Evolutionary conservation across 495 filamentous ascomycete genomes (phyloP).

Genomic region (Xanthoparmelia taractica): DNA sequence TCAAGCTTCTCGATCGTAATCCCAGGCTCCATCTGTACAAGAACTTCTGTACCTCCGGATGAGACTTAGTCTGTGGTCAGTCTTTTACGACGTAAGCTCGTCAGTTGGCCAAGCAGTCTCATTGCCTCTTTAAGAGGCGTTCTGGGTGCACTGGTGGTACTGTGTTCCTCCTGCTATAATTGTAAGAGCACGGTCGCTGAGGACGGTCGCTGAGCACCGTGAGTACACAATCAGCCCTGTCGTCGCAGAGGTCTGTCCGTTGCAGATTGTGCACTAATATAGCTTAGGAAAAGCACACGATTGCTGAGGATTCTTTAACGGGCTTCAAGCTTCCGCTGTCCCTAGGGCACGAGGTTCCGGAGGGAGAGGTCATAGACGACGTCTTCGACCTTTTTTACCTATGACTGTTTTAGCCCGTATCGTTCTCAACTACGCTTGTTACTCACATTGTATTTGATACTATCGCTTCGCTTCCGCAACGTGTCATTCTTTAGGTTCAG

Average conservation of each 20-base stretch:
- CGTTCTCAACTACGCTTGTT: background rate
- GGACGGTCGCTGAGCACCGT: background rate
- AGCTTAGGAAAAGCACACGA: background rate
- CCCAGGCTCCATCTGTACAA: background rate
- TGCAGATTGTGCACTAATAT: background rate
- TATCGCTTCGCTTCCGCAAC: constrained; percentile 77
- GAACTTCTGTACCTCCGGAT: background rate
- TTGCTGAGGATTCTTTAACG: background rate
- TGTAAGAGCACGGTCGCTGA: background rate
- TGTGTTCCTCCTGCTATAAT: background rate
- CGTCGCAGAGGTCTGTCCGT: background rate
- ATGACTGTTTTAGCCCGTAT: constrained; percentile 2
- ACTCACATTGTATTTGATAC: constrained; percentile 84
- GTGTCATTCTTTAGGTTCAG: constrained; percentile 95
- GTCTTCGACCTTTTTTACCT: constrained; percentile 94
- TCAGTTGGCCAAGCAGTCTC: background rate
- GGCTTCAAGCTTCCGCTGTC: background rate
- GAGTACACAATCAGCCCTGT: too few relatives aligned
- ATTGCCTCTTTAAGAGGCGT: background rate
- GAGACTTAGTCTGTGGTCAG: background rate
- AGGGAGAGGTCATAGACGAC: constrained; percentile 91
- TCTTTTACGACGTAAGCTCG: background rate
- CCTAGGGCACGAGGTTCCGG: constrained; percentile 62
- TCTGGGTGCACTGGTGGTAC: background rate
- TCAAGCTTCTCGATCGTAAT: background rate